A percentile compares a stretch with the other conserved stretches of the same genome.
These are phyloP conservation scores for Penicillium sp. DNA, from an alignment of 2,329 filamentous ascomycete genomes.

Conservation along the genomic window DNA sequence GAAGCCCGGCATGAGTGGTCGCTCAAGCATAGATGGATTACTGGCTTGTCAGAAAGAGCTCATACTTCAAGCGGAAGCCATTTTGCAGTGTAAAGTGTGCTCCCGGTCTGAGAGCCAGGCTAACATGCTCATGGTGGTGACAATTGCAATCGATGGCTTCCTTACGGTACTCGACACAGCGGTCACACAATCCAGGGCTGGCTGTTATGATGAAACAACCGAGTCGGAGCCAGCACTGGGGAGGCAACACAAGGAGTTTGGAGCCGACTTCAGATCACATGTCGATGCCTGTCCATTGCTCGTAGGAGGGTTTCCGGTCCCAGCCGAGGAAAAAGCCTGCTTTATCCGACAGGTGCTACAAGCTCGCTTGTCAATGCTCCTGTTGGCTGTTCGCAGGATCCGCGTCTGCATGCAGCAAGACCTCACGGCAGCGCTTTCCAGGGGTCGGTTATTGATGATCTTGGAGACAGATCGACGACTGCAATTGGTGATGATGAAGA, in stretches of 20 bases:
- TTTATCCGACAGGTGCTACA: constrained; percentile 32
- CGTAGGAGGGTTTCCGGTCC: constrained; percentile 29
- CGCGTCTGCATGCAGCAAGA: constrained; percentile 28
- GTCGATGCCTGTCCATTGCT: constrained; percentile 30
- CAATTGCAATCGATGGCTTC: constrained; percentile 34
- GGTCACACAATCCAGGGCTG: constrained; percentile 14
- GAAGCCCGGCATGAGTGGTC: constrained; percentile 12
- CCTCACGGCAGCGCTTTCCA: constrained; percentile 19
- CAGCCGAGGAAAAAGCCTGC: constrained; percentile 28
- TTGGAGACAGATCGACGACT: constrained; percentile 34
- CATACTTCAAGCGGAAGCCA: constrained; percentile 30
- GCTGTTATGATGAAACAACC: constrained; percentile 12
- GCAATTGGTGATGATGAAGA: constrained; percentile 32
- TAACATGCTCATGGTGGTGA: constrained; percentile 33
- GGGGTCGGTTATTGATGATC: constrained; percentile 32
- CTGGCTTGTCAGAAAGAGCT: constrained; percentile 31
- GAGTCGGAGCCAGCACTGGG: neutral
- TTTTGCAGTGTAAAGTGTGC: constrained; percentile 33
- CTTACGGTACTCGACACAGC: constrained; percentile 28
- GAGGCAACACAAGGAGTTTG: neutral
- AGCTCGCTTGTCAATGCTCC: constrained; percentile 30
- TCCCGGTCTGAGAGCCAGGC: constrained; percentile 23
- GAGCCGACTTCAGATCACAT: constrained; percentile 18
- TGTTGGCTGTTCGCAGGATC: constrained; percentile 30
- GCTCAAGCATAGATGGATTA: constrained; percentile 29